Conservation (phyloP, 352 stramenopile species). For the Aphanomyces stellatus region DNA sequence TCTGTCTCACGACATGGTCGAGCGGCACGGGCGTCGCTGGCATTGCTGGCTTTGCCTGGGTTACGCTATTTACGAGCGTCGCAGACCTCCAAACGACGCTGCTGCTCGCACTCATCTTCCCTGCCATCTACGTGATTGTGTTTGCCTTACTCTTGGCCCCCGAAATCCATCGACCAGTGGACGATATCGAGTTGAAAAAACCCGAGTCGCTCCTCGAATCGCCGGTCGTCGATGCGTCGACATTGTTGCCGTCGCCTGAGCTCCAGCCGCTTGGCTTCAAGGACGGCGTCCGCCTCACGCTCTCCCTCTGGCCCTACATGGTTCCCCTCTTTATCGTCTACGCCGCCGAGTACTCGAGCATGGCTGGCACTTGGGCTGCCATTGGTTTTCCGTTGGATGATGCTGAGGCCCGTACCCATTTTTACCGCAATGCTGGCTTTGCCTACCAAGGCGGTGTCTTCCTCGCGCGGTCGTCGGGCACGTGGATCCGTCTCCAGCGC, state of each 20-base stretch:
- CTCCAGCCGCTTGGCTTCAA: constrained; percentile 19
- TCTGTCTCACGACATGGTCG: constrained; percentile 85
- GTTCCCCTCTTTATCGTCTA: constrained; percentile 89
- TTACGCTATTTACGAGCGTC: constrained; percentile 51
- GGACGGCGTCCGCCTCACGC: constrained; percentile 59
- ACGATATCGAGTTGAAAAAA: no score
- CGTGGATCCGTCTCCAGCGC: neutral
- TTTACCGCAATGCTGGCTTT: constrained; percentile 87
- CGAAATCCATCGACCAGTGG: neutral
- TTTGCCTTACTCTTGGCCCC: constrained; percentile 26
- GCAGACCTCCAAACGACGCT: constrained; percentile 17
- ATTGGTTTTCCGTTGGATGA: constrained; percentile 89
- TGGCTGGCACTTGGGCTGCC: constrained; percentile 88
- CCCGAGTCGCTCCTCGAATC: neutral
- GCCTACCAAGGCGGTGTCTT: constrained; percentile 91
- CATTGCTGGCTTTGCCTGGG: constrained; percentile 86
- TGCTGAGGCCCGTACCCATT: constrained; percentile 54
- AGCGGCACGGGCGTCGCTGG: constrained; percentile 89
- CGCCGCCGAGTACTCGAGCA: constrained; percentile 90
- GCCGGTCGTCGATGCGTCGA: constrained; percentile 14
- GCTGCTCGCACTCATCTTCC: constrained; percentile 59
- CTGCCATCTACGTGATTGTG: constrained; percentile 46
- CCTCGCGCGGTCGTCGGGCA: constrained; percentile 83
- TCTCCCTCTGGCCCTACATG: constrained; percentile 86
- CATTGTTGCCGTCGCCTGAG: constrained; percentile 3